These are phyloP conservation scores for Ophiostoma angusticollis DNA, from an alignment of 2,329 filamentous ascomycete genomes.

Conservation along the genomic window DNA sequence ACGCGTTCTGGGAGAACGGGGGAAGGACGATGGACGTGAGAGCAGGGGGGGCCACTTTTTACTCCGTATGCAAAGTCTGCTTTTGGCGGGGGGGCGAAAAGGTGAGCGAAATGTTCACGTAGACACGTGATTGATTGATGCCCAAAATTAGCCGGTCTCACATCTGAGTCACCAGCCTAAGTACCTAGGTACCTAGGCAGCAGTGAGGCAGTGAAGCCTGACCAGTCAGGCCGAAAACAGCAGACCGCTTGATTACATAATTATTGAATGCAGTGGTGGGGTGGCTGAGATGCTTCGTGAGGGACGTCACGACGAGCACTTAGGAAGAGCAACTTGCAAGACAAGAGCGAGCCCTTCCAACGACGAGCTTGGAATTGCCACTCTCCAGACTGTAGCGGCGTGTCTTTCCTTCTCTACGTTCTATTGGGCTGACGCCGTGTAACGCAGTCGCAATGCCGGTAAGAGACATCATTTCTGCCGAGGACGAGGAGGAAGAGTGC, in stretches of 20 bases:
- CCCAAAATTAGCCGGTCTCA: not conserved
- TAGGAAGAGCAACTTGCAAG: no score
- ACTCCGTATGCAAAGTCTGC: no score
- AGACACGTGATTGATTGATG: constrained; percentile 7
- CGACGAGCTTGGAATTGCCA: constrained; percentile 1
- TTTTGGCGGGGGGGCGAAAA: not conserved
- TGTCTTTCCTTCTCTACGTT: not conserved
- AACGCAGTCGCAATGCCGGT: constrained; percentile 4
- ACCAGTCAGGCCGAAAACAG: no score
- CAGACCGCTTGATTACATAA: no score
- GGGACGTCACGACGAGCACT: no score
- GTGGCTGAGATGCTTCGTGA: no score
- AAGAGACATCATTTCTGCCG: not conserved
- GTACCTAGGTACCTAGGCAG: constrained; percentile 1
- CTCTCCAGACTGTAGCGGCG: no score
- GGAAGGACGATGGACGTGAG: not conserved
- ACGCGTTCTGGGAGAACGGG: not conserved
- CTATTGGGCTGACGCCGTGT: no score
- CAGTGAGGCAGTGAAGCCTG: no score
- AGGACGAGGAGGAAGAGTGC: no score
- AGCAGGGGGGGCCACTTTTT: no score
- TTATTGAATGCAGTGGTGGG: no score
- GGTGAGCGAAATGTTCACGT: constrained; percentile 8
- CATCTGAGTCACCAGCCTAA: constrained; percentile 4
- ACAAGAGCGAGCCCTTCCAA: constrained; percentile 1